Evolutionary conservation across 2,329 filamentous ascomycete genomes (phyloP), one percentile per base, ranked within the genome.

Genomic region (Talaromyces sp.): DNA sequence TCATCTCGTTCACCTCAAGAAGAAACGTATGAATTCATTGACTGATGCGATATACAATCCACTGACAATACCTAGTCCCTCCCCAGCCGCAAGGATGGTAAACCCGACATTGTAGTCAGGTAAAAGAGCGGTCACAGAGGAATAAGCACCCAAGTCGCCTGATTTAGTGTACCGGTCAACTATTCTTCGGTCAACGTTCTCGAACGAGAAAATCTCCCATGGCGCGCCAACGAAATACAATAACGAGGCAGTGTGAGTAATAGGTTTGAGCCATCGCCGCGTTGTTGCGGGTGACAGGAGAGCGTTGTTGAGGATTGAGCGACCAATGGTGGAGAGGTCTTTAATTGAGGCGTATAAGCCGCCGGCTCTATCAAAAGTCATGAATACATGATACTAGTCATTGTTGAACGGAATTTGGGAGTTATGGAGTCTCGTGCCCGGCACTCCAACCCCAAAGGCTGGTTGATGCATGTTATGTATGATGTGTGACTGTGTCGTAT

Each of bases 331-430:
- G 0, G 78, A 75, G 61, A 83, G 72, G 70, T 83, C 82, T 6
- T 73, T 72, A 2, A 75, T 69, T 0, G 79, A 81, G 15, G 81
- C 79, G 73, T 79, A 83, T 69, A 82, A 77, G 66, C 80, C 81
- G 0, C 81, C 81, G 2, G 80, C 70, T 31, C 72, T 74, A 34
- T 74, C 0, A 76, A 15, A 25, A 2, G 19, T 5, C 22, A 58
- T 66, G 11, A 47, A n/a, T 10, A 47, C 15, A 40, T n/a, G 13
- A n/a, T 40, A 15, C 15, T 6, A 3, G 19, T 11, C 6, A 47
- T 22, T 22, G n/a, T 13, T 2, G 11, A 40, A 47, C 4, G n/a
- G 5, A 19, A 22, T n/a, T 1, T 5, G 7, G 19, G 10, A 47
- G n/a, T 47, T 47, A 47, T n/a, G 43, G n/a, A 47, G 43, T 47